phyloP scores from a whole-genome alignment of 805 yeast species.

The Pichia occidentalis region DNA sequence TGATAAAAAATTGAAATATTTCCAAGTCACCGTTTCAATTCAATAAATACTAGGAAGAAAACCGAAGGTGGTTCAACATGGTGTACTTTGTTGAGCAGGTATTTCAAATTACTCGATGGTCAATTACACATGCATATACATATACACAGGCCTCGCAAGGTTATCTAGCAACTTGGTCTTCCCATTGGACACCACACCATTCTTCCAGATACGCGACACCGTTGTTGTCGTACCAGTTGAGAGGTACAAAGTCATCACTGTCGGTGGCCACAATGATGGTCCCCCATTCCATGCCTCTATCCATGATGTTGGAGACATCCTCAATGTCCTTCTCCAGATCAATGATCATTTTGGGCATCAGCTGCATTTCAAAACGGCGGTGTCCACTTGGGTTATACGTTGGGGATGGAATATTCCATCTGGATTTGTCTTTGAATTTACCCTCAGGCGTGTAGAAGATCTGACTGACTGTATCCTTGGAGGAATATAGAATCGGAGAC shows the following conservation, averaged over 20 bases:
- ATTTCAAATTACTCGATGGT: not conserved
- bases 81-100: not conserved
- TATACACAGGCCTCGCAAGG: too few relatives aligned
- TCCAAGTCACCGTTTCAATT: too few relatives aligned
- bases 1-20: too few relatives aligned
- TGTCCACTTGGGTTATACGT: conserved; percentile 51
- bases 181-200: conserved; percentile 27
- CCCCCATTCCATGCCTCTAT: conserved; percentile 96
- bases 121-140: too few relatives aligned
- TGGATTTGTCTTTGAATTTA: conserved; percentile 16
- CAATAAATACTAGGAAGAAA: too few relatives aligned
- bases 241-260: conserved; percentile 15
- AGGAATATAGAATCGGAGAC: conserved; percentile 65
- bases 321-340: conserved; percentile 54
- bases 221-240: conserved; percentile 14
- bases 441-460: conserved; percentile 30
- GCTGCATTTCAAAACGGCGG: conserved; percentile 75
- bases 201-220: conserved; percentile 22
- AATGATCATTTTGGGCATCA: conserved; percentile 89
- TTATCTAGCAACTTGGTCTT: conserved; percentile 12
- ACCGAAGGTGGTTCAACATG: too few relatives aligned
- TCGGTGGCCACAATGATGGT: conserved; percentile 74
- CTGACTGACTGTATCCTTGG: conserved; percentile 47
- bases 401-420: conserved; percentile 46
- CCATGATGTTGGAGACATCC: conserved; percentile 35